Evolutionary conservation across 2,329 filamentous ascomycete species (phyloP), one percentile per base, ranked within the genome.

Genomic region (Paramyrothecium sp.): DNA sequence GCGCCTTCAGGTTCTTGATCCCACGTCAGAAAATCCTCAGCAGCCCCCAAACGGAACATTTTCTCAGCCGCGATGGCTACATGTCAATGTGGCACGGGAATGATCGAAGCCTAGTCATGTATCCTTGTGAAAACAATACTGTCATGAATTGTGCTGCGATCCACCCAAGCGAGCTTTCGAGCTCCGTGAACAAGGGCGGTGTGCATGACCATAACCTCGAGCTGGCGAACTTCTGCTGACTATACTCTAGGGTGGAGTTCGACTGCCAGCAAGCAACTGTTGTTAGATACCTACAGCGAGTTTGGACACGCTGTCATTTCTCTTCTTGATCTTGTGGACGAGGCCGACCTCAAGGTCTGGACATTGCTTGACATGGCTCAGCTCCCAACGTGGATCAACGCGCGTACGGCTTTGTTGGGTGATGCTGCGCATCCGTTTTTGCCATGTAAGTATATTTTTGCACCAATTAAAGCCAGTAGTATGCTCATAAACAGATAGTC

Each of bases 351-450:
- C 20, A 85, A 81, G 55, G 71, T 85, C 1, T 89, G 84, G 85
- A 79, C 78, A 21, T 69, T 89, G 2, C 67, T 87, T 3, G 88
- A 90, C 60, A 88, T 89, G 82, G 78, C 83, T 3, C 71, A 77
- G 1, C 68, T 90, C 17, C 77, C 80, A 0, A 76, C 71, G 0
- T 90, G 85, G 81, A 73, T 76, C 0, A 78, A 81, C 2, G 81
- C 71, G 1, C 78, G 75, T 5, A 66, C 89, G 19, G 85, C 79
- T 1, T 68, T 89, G 0, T 69, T 90, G 0, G 88, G 88, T 0
- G 88, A 90, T 65, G 86, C 88, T 0, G 88, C 86, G 0, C 88
- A 91, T 66, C 86, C 88, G 0, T 89, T 90, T 63, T 73, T 86
- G 0, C 88, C 86, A 4, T 63, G 62, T 63, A 16, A 44, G 62